These are phyloP conservation scores for Capsicum pubescens DNA, from an alignment of 257 asterid species.

Conservation along the genomic window DNA sequence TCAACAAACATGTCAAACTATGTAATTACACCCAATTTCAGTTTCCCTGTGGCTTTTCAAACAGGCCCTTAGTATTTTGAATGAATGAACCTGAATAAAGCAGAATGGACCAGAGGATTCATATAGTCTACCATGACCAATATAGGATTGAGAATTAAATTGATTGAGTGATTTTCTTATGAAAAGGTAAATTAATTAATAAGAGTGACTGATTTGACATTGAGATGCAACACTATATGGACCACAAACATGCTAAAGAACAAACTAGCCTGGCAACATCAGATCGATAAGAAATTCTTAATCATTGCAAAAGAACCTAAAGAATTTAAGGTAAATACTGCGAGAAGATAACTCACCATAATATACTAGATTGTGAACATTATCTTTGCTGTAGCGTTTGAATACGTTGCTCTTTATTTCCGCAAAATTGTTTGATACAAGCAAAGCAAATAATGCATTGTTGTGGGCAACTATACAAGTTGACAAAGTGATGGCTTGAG, in stretches of 20 bases:
- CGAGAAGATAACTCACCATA: conserved; percentile 66
- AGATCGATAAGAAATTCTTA: conserved; percentile 15
- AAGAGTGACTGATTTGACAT: neutral
- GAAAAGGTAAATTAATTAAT: neutral
- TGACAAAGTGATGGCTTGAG: conserved; percentile 94
- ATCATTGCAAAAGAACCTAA: neutral
- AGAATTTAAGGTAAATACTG: neutral
- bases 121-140: neutral
- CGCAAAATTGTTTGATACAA: conserved; percentile 95
- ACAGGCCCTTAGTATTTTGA: neutral
- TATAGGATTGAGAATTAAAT: conserved; percentile 6
- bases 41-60: no score
- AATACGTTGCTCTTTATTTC: conserved; percentile 96
- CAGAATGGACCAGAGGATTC: conserved; percentile 1
- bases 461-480: conserved; percentile 98
- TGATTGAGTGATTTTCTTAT: neutral
- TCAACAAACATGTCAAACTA: no score
- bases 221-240: conserved; percentile 17
- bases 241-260: conserved; percentile 8
- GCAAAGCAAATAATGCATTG: conserved; percentile 89
- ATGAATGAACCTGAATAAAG: neutral
- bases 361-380: conserved; percentile 83
- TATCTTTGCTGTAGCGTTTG: conserved; percentile 91
- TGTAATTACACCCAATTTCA: no score
- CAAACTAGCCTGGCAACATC: conserved; percentile 28